These are phyloP conservation scores for Waltergamsia citrina DNA, from an alignment of 2,329 filamentous ascomycete species.

Conservation along the genomic window DNA sequence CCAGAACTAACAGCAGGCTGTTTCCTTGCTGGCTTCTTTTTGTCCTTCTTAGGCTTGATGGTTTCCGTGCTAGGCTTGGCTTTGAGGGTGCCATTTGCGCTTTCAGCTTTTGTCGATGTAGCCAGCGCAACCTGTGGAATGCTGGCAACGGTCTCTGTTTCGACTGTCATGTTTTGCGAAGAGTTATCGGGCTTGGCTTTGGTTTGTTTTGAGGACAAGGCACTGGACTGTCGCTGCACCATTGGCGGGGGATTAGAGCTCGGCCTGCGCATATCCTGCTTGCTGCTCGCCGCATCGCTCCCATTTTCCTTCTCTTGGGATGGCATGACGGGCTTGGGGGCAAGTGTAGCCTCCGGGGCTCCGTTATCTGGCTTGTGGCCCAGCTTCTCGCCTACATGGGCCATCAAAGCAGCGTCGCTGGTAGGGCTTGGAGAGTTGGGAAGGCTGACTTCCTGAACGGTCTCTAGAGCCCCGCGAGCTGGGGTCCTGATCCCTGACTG, in stretches of 20 bases:
- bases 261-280: constrained; percentile 28
- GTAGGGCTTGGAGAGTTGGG: constrained; percentile 55
- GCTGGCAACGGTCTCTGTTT: constrained; percentile 90
- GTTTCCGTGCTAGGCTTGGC: constrained; percentile 91
- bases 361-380: constrained; percentile 29
- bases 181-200: constrained; percentile 72
- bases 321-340: constrained; percentile 31
- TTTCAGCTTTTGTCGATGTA: constrained; percentile 51
- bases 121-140: constrained; percentile 76
- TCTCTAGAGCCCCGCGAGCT: constrained; percentile 63
- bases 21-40: constrained; percentile 72
- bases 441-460: constrained; percentile 82
- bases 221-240: constrained; percentile 56
- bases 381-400: constrained; percentile 42
- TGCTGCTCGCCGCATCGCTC: constrained; percentile 55
- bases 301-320: constrained; percentile 40
- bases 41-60: constrained; percentile 88
- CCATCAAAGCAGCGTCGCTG: constrained; percentile 33
- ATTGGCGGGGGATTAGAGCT: constrained; percentile 39
- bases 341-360: constrained; percentile 27
- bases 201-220: constrained; percentile 52
- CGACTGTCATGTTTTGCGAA: constrained; percentile 87
- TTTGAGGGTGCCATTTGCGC: constrained; percentile 63
- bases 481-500: constrained; percentile 49
- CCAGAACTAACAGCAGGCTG: constrained; percentile 60